Base-by-base conservation (phyloP, 78 protist genomes). In the Dictyostelium citrinum region DNA sequence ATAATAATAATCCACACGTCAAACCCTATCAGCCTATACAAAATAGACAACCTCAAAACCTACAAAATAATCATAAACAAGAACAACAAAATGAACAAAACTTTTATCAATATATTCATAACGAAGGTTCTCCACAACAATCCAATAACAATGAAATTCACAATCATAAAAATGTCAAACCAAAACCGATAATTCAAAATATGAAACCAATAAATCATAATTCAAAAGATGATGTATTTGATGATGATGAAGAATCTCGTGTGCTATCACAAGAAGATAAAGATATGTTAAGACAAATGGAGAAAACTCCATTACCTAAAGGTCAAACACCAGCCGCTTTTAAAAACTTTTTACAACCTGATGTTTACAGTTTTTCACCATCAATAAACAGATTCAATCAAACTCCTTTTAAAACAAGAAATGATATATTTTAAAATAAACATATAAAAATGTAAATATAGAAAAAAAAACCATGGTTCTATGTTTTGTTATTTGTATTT, bases 321-420 rank as follows among this genome's bases (percentile, higher is more conserved):
- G 78, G 49, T 9, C 72, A 79, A 55, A 85, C 91, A n/a, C 91
- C 91, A 29, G 83, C 77, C 20, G 46, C 37, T 2, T 76, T 81
- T 81, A 74, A 68, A 60, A 41, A 76, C 39, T 85, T 85, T 60
- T 76, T 85, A 70, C 24, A 72, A 49, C 33, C 31, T 0, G 81
- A 74, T 41, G 81, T 20, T n/a, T 20, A 39, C 11, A 24, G 45
- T 39, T 33, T 39, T n/a, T 74, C 81, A 22, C 46, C 55, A 37
- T 39, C 29, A n/a, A 33, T 39, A 39, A 74, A 39, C 10, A 33
- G 55, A 29, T 74, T 74, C 22, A 74, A 74, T 74, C 81, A 70
- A 70, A 70, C 77, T 31, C 77, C 77, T 5, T 70, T 70, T 33
- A 33, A 27, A 29, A 29, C 77, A 70, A 70, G 77, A 70, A 70